Evolutionary conservation across 2,329 filamentous ascomycete species (phyloP).

Genomic region (Leptodontidium sp.): DNA sequence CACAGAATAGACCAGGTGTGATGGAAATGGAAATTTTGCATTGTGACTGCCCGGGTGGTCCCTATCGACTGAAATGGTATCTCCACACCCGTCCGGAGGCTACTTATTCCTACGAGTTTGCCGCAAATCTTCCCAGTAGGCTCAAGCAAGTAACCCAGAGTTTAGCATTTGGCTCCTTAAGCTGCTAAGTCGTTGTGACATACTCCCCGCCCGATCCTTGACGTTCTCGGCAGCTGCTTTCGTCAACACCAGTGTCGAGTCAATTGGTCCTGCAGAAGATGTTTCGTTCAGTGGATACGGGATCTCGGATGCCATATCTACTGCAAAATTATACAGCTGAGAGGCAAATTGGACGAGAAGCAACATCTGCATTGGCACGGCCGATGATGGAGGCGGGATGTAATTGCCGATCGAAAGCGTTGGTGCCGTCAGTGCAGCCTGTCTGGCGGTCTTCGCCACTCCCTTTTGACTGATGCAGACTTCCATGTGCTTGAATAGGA

Average conservation of each 20-base stretch:
- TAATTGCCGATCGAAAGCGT: conserved; percentile 37
- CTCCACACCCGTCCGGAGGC: no score
- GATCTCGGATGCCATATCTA: conserved; percentile 31
- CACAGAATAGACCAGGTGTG: no score
- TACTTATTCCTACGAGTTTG: no score
- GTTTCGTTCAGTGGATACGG: not conserved
- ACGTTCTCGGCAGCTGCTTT: conserved; percentile 34
- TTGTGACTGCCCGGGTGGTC: no score
- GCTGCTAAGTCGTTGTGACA: conserved; percentile 25
- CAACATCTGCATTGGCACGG: conserved; percentile 37
- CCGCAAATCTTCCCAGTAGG: not conserved
- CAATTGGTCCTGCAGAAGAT: not conserved
- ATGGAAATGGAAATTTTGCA: conserved; percentile 36
- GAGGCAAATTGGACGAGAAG: conserved; percentile 34
- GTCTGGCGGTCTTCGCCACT: conserved; percentile 5
- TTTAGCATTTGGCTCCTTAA: not conserved
- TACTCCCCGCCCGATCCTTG: conserved; percentile 29
- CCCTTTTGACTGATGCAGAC: conserved; percentile 30
- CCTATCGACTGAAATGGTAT: no score
- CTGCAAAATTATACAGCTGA: conserved; percentile 33
- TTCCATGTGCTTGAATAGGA: conserved; percentile 38
- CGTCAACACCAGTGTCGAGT: conserved; percentile 17
- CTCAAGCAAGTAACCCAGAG: conserved; percentile 15
- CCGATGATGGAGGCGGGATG: conserved; percentile 29
- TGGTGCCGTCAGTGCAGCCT: conserved; percentile 23